phyloP scores from a whole-genome alignment of 2,329 filamentous ascomycete species.

The Alternaria angustiovoidea region DNA sequence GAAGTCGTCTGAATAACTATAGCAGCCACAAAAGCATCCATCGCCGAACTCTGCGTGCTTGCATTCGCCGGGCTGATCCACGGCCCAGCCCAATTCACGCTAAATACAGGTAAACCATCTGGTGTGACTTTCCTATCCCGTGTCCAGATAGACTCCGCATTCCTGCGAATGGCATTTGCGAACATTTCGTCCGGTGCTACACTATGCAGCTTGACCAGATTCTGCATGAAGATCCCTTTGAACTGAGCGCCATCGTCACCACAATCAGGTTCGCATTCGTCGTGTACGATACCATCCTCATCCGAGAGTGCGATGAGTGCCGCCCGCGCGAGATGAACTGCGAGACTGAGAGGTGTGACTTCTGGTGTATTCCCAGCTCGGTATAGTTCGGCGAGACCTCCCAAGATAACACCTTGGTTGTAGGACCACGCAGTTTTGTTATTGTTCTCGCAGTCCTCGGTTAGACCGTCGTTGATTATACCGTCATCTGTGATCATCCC shows the following conservation, averaged over 20 bases:
- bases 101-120: conserved; percentile 50
- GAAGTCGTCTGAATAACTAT: neutral
- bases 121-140: conserved; percentile 61
- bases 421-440: conserved; percentile 60
- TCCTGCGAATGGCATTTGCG: conserved; percentile 64
- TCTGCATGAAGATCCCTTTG: conserved; percentile 75
- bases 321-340: conserved; percentile 51
- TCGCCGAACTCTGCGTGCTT: conserved; percentile 69
- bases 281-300: conserved; percentile 51
- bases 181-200: conserved; percentile 61
- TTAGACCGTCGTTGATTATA: conserved; percentile 64
- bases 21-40: conserved; percentile 69
- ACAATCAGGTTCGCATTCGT: conserved; percentile 51
- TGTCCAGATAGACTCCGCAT: conserved; percentile 72
- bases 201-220: conserved; percentile 66
- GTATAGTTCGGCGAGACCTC: conserved; percentile 64
- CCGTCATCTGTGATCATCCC: conserved; percentile 59
- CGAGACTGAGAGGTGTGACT: conserved; percentile 44
- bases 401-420: conserved; percentile 69
- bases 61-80: conserved; percentile 61
- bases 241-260: conserved; percentile 66
- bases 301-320: conserved; percentile 49
- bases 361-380: conserved; percentile 47
- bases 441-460: conserved; percentile 62
- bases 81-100: conserved; percentile 72